Evolutionary conservation across 1,284 basidiomycete species (phyloP).

Genomic region (Volvariella surrecta): DNA sequence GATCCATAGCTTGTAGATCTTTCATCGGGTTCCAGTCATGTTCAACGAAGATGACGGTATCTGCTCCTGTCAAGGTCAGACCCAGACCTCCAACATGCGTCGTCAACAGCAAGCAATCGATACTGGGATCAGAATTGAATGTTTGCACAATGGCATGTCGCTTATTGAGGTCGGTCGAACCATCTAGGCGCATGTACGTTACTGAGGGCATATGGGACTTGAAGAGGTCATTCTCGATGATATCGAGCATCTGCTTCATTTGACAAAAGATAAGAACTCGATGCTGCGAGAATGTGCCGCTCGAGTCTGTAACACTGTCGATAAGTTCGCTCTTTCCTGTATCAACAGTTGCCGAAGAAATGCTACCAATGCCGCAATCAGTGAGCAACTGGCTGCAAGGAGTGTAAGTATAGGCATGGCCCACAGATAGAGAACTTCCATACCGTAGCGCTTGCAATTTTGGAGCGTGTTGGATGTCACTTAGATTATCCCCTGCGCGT

Average conservation of each 20-base stretch:
- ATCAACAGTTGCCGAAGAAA: slow-evolving; percentile 36
- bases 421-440: slow-evolving; percentile 14
- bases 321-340: slow-evolving; percentile 54
- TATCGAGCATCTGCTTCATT: slow-evolving; percentile 98
- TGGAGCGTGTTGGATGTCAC: slow-evolving; percentile 87
- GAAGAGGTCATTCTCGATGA: slow-evolving; percentile 94
- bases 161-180: slow-evolving; percentile 81
- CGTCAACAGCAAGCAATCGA: slow-evolving; percentile 93
- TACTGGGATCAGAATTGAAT: slow-evolving; percentile 96
- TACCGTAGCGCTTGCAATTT: slow-evolving; percentile 89
- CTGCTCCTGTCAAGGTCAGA: slow-evolving; percentile 93
- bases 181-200: slow-evolving; percentile 97
- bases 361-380: slow-evolving; percentile 93
- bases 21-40: slow-evolving; percentile 99
- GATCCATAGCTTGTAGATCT: slow-evolving; percentile 98
- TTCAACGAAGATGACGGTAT: slow-evolving; percentile 99
- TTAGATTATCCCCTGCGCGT: slow-evolving; percentile 35
- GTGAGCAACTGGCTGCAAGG: slow-evolving; percentile 74
- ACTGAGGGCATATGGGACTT: slow-evolving; percentile 89
- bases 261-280: slow-evolving; percentile 99
- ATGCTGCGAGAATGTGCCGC: slow-evolving; percentile 79
- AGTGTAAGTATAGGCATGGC: slow-evolving; percentile 6
- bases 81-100: slow-evolving; percentile 97
- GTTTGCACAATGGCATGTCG: slow-evolving; percentile 96
- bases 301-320: slow-evolving; percentile 47